Conservation (phyloP, 805 yeast genomes). For the Sugiyamaella mastotermitis region DNA sequence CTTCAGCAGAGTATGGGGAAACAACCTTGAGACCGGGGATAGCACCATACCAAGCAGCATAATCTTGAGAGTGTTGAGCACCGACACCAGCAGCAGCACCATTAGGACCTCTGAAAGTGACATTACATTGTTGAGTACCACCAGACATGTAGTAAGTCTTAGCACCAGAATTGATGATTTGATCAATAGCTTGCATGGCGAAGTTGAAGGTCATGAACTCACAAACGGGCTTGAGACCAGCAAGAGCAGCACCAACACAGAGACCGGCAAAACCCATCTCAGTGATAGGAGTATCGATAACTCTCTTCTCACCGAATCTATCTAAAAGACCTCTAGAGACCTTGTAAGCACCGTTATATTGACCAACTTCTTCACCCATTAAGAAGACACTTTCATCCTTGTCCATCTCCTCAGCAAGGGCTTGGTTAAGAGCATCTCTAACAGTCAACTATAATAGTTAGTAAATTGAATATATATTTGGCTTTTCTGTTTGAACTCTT, state of each 20-base stretch:
- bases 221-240: slow-evolving; percentile 92
- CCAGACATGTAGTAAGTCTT: slow-evolving; percentile 99
- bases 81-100: slow-evolving; percentile 99
- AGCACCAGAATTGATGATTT: slow-evolving; percentile 96
- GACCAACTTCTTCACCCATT: slow-evolving; percentile 99
- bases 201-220: slow-evolving; percentile 99
- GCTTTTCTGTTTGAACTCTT: no score
- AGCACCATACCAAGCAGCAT: slow-evolving; percentile 95
- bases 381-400: slow-evolving; percentile 89
- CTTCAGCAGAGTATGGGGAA: slow-evolving; percentile 93
- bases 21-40: slow-evolving; percentile 97
- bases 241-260: slow-evolving; percentile 93
- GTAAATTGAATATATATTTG: no score
- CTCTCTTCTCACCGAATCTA: slow-evolving; percentile 89
- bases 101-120: slow-evolving; percentile 98
- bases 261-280: slow-evolving; percentile 98
- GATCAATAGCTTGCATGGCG: slow-evolving; percentile 99
- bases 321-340: slow-evolving; percentile 93
- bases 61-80: slow-evolving; percentile 99
- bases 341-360: slow-evolving; percentile 98
- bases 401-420: slow-evolving; percentile 96
- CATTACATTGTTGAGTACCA: slow-evolving; percentile 95
- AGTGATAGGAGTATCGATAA: slow-evolving; percentile 95
- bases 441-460: slow-evolving; percentile 58
- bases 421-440: slow-evolving; percentile 93